phyloP scores from a whole-genome alignment of 192 early-diverging fungal species.

The Coemansia sp. region DNA sequence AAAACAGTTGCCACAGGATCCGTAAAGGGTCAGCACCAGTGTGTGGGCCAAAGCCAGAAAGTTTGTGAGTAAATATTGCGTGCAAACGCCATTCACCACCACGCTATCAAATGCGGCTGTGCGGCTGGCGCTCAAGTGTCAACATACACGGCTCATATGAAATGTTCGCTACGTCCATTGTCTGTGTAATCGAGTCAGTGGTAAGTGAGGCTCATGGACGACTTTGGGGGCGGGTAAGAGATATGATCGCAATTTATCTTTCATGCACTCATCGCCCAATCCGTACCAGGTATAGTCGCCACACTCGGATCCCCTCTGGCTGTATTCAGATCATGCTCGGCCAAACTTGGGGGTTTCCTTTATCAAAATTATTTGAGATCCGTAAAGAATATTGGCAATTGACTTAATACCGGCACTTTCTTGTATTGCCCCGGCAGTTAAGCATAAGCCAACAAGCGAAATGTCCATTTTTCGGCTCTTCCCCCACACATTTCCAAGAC shows the following conservation, averaged over 20 bases:
- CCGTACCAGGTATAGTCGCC: not conserved
- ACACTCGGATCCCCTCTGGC: not conserved
- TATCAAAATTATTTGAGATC: not conserved
- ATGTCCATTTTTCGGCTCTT: constrained; percentile 2
- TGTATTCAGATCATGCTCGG: not conserved
- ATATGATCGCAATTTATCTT: not conserved
- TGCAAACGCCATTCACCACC: not conserved
- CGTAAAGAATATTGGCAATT: not conserved
- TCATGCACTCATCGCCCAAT: not conserved
- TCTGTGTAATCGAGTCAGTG: not conserved
- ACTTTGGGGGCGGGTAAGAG: not conserved
- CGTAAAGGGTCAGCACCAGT: not conserved
- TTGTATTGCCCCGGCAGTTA: not conserved
- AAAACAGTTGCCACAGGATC: not conserved
- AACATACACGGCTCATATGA: constrained; percentile 1
- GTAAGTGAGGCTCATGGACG: not conserved
- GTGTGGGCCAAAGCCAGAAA: not conserved
- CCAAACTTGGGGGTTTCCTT: not conserved
- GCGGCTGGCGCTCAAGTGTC: not conserved
- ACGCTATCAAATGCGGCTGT: not conserved
- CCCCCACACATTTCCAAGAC: not conserved
- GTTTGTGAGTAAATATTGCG: not conserved
- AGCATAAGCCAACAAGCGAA: constrained; percentile 13
- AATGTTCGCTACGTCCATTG: not conserved
- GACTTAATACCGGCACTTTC: not conserved